Evolutionary conservation across 805 yeast genomes (phyloP).

Genomic region (Yamadazyma kitorensis): DNA sequence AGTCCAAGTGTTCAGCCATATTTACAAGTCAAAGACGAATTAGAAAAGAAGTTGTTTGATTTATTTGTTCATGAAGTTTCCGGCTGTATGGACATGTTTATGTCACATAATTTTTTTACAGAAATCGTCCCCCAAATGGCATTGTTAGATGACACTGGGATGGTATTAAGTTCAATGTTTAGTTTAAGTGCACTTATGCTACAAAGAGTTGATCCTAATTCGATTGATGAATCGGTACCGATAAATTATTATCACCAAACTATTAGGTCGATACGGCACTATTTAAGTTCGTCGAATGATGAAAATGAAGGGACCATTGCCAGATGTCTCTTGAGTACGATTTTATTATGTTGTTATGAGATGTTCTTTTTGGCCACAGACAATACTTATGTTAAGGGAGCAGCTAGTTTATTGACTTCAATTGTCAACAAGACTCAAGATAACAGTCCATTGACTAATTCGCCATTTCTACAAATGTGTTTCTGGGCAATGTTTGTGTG

Average conservation of each 20-base stretch:
- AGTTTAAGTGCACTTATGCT: slow-evolving; percentile 36
- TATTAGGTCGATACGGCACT: slow-evolving; percentile 29
- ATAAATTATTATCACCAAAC: slow-evolving; percentile 37
- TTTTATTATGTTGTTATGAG: slow-evolving; percentile 36
- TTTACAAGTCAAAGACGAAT: slow-evolving; percentile 15
- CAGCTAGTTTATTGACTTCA: slow-evolving; percentile 30
- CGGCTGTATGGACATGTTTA: slow-evolving; percentile 29
- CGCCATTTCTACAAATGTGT: slow-evolving; percentile 31
- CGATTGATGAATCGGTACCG: slow-evolving; percentile 28
- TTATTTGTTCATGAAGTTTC: slow-evolving; percentile 29
- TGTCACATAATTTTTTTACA: slow-evolving; percentile 26
- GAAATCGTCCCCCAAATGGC: slow-evolving; percentile 35
- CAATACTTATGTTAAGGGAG: slow-evolving; percentile 37
- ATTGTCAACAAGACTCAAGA: slow-evolving; percentile 19
- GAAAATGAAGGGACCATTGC: slow-evolving; percentile 26
- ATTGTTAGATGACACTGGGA: slow-evolving; percentile 34
- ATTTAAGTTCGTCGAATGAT: slow-evolving; percentile 21
- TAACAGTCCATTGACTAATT: slow-evolving; percentile 18
- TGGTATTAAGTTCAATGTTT: slow-evolving; percentile 35
- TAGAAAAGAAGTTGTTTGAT: slow-evolving; percentile 32
- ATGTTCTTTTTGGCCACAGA: slow-evolving; percentile 37
- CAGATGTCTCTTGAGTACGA: slow-evolving; percentile 37
- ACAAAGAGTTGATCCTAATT: slow-evolving; percentile 27
- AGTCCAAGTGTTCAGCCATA: slow-evolving; percentile 5
- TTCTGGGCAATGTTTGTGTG: slow-evolving; percentile 37